Evolutionary conservation across 1,284 basidiomycete species (phyloP).

Genomic region (Erythrobasidium hasegawianum): DNA sequence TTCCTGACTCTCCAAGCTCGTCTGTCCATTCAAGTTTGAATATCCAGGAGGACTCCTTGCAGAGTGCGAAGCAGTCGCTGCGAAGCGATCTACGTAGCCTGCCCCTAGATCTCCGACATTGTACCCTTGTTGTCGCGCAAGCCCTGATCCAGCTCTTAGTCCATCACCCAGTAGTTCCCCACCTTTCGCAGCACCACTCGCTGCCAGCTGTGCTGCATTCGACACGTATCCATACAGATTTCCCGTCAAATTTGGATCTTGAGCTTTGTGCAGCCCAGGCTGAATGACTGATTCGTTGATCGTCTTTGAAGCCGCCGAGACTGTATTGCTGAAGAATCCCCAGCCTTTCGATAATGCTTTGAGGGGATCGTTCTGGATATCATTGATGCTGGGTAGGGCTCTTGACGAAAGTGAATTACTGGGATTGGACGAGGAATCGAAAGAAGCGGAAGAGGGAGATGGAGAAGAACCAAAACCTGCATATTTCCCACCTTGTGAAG

Average conservation of each 20-base stretch:
- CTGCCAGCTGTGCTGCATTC: slow-evolving; percentile 62
- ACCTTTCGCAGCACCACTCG: slow-evolving; percentile 56
- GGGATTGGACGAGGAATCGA: slow-evolving; percentile 51
- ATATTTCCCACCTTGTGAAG: slow-evolving; percentile 79
- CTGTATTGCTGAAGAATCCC: slow-evolving; percentile 71
- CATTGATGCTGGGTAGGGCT: slow-evolving; percentile 63
- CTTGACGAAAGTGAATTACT: slow-evolving; percentile 65
- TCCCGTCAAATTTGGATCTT: slow-evolving; percentile 69
- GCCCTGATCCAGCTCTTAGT: slow-evolving; percentile 50
- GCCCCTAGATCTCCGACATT: slow-evolving; percentile 63
- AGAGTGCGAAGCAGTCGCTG: slow-evolving; percentile 36
- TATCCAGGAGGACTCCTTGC: slow-evolving; percentile 35
- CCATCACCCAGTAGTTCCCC: slow-evolving; percentile 54
- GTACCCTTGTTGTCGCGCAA: slow-evolving; percentile 68
- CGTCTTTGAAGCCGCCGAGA: slow-evolving; percentile 66
- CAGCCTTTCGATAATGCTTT: slow-evolving; percentile 76
- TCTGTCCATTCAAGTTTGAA: slow-evolving; percentile 7
- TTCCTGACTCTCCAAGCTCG: slow-evolving; percentile 28
- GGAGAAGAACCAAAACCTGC: slow-evolving; percentile 76
- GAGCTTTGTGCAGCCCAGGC: slow-evolving; percentile 68
- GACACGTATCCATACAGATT: slow-evolving; percentile 66
- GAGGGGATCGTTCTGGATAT: slow-evolving; percentile 73
- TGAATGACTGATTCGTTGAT: slow-evolving; percentile 71
- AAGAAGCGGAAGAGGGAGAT: slow-evolving; percentile 54
- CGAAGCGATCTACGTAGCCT: slow-evolving; percentile 37